Evolutionary conservation across 78 protist species (phyloP), one percentile per base, ranked within the genome.

Genomic region (Dictyostelium capitatum): DNA sequence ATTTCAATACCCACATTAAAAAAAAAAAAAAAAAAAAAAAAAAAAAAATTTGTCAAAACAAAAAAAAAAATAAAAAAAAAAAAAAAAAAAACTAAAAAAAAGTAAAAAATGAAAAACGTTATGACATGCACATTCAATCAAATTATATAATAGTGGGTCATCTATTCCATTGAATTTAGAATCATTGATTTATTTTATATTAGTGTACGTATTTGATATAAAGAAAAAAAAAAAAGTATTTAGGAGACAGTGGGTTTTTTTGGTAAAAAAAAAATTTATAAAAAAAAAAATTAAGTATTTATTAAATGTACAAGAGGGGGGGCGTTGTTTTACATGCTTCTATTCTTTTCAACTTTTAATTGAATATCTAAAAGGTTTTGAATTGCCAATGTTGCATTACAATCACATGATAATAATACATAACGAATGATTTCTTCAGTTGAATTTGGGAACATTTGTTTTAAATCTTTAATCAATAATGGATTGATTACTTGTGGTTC

Each of bases 311-410:
- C 43, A 37, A 37, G 43, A 3, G 43, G 43, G 25, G 23, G 51
- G 28, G 11, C 6, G 4, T 59, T 70, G 43, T n/a, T 41, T 41
- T 67, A 67, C 69, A 59, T 59, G 11, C 19, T 72, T 32, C 43
- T 72, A n/a, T 50, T 56, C 37, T 79, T 79, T 70, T 54, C 57
- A 41, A 53, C 62, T 46, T 59, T 59, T 20, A 46, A 17, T 10
- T 12, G 46, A 57, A 84, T 54, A 23, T 84, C 91, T 4, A 84
- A 48, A 48, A 84, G 91, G 3, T 73, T 84, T 74, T 84, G 91
- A 25, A 84, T 47, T 25, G 82, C 91, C 17, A 59, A 32, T 15
- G 80, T 23, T 28, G 74, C 57, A 53, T 83, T 56, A 5, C 20
- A 8, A 2, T 84, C 57, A 28, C 53, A 48, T 10, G 80, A 46